phyloP scores from a whole-genome alignment of 805 yeast genomes.

The Yueomyces sinensis region DNA sequence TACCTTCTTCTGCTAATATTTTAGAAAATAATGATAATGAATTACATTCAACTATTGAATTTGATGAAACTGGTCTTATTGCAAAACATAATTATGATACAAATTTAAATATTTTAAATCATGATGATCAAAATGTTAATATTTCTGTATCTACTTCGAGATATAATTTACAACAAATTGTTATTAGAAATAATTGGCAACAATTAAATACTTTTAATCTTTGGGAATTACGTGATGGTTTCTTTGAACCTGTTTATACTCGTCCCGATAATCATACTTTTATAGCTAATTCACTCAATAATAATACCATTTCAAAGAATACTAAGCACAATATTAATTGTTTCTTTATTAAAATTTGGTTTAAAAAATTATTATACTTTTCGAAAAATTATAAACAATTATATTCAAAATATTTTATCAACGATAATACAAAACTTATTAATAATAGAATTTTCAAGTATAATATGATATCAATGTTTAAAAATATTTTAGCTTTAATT shows the following conservation, averaged over 20 bases:
- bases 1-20: too few relatives aligned
- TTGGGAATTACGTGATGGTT: conserved; percentile 37
- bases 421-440: background rate
- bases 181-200: conserved; percentile 20
- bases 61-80: too few relatives aligned
- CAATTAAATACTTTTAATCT: conserved; percentile 25
- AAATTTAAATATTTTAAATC: too few relatives aligned
- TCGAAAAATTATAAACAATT: too few relatives aligned
- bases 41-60: background rate
- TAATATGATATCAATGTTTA: conserved; percentile 13
- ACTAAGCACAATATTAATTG: background rate
- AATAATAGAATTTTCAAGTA: background rate
- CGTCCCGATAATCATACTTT: conserved; percentile 13
- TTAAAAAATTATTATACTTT: too few relatives aligned
- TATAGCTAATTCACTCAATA: too few relatives aligned
- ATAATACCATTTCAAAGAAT: too few relatives aligned
- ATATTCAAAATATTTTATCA: background rate
- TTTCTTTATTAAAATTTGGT: background rate
- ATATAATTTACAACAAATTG: too few relatives aligned
- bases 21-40: conserved; percentile 1
- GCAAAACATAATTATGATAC: too few relatives aligned
- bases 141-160: too few relatives aligned
- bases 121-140: too few relatives aligned
- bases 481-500: conserved; percentile 29
- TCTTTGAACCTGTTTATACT: conserved; percentile 31